These are phyloP conservation scores for Diaporthe batatas DNA, from an alignment of 2,329 filamentous ascomycete species.

Conservation along the genomic window DNA sequence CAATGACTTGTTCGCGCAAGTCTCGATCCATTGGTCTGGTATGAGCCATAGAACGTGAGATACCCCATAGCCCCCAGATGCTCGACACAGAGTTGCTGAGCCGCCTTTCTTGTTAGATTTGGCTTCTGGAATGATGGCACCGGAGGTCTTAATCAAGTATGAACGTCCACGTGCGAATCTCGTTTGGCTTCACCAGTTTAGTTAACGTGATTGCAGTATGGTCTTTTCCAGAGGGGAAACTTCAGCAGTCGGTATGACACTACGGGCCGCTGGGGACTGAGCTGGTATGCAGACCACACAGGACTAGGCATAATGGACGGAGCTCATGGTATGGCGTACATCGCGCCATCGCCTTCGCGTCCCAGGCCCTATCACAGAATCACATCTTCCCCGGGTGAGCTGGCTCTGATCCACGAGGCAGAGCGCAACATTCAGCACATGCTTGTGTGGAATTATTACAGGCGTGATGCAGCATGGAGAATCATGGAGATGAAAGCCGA, in stretches of 20 bases:
- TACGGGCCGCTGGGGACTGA: background rate
- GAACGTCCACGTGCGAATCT: background rate
- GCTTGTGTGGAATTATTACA: background rate
- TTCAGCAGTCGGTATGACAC: background rate
- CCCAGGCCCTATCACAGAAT: background rate
- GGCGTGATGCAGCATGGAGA: background rate
- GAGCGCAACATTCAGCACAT: background rate
- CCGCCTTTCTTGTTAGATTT: background rate
- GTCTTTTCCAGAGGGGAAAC: background rate
- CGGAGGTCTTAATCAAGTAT: background rate
- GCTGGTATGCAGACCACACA: background rate
- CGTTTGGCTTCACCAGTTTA: too few relatives aligned
- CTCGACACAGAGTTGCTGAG: too few relatives aligned
- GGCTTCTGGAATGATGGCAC: background rate
- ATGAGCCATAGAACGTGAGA: background rate
- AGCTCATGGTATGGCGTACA: background rate
- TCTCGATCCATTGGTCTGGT: background rate
- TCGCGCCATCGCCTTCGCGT: background rate
- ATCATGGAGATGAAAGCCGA: background rate
- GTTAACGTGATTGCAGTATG: background rate
- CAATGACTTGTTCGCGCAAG: conserved; percentile 1
- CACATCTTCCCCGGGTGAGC: background rate
- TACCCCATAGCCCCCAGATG: background rate
- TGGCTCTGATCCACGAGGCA: background rate
- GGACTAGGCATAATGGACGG: background rate